phyloP scores from a whole-genome alignment of 225 moss, liverwort and hornwort genomes.

The Sphagnum tenellum region DNA sequence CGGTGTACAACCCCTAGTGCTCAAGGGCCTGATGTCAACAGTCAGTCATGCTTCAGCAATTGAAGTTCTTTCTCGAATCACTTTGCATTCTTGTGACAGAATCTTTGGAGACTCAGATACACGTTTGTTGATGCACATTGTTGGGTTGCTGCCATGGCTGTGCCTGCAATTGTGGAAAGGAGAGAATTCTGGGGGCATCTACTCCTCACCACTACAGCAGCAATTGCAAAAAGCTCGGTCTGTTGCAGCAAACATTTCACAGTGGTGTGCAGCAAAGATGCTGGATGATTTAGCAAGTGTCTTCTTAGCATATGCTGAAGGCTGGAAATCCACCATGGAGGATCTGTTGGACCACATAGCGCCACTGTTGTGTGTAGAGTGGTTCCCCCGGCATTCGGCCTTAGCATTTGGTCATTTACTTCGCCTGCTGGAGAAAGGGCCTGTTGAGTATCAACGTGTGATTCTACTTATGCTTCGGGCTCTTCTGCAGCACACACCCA shows the following conservation, averaged over 20 bases:
- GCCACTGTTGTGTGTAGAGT: slow-evolving; percentile 80
- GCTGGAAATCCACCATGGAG: slow-evolving; percentile 75
- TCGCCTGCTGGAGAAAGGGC: slow-evolving; percentile 85
- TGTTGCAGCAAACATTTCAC: slow-evolving; percentile 94
- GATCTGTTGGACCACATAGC: slow-evolving; percentile 81
- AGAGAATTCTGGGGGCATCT: slow-evolving; percentile 35
- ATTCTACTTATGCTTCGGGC: slow-evolving; percentile 94
- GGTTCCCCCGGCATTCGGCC: slow-evolving; percentile 95
- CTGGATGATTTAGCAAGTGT: slow-evolving; percentile 76
- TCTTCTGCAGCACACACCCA: slow-evolving; percentile 78
- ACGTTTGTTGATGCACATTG: slow-evolving; percentile 92
- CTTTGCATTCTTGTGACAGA: slow-evolving; percentile 90
- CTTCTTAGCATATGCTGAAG: slow-evolving; percentile 91
- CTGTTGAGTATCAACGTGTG: slow-evolving; percentile 94
- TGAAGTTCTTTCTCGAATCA: slow-evolving; percentile 94
- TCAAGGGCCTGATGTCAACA: slow-evolving; percentile 97
- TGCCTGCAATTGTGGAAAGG: slow-evolving; percentile 86
- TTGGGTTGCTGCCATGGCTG: slow-evolving; percentile 95
- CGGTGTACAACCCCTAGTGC: slow-evolving; percentile 88
- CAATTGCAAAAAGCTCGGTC: slow-evolving; percentile 96
- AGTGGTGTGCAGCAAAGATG: slow-evolving; percentile 95
- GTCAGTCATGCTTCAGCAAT: slow-evolving; percentile 99
- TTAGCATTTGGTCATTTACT: slow-evolving; percentile 95
- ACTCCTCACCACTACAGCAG: slow-evolving; percentile 93
- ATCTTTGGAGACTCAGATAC: slow-evolving; percentile 99